These are phyloP conservation scores for Terfezia claveryi DNA, from an alignment of 495 filamentous ascomycete species.

Conservation along the genomic window DNA sequence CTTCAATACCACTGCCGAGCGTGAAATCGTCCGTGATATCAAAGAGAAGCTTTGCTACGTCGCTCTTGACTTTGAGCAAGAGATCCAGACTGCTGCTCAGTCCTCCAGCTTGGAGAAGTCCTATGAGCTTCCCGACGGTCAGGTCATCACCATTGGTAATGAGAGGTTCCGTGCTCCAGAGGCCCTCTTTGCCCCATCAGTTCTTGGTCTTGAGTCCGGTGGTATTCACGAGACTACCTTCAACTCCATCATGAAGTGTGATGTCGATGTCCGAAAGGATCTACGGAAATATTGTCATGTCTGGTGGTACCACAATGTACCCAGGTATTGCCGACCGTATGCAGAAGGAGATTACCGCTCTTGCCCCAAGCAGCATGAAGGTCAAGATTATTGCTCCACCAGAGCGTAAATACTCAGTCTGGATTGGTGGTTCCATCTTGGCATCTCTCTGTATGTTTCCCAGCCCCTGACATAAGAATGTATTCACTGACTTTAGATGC, in stretches of 20 bases:
- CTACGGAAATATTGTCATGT: constrained; percentile 91
- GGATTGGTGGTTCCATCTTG: constrained; percentile 99
- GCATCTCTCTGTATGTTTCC: constrained; percentile 42
- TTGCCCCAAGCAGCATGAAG: constrained; percentile 95
- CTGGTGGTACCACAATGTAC: constrained; percentile 89
- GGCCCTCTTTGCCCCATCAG: constrained; percentile 91
- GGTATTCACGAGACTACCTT: constrained; percentile 95
- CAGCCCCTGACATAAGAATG: neutral
- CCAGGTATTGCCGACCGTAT: constrained; percentile 99
- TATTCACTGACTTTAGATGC: neutral
- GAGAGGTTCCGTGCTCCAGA: constrained; percentile 92
- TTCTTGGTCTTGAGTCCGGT: constrained; percentile 92
- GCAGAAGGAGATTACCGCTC: constrained; percentile 99
- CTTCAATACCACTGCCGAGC: constrained; percentile 94
- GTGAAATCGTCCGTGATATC: constrained; percentile 88
- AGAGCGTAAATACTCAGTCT: constrained; percentile 96
- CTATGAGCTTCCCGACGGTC: constrained; percentile 97
- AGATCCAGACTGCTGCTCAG: constrained; percentile 98
- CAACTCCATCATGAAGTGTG: constrained; percentile 88
- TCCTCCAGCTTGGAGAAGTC: constrained; percentile 97
- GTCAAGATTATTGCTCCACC: constrained; percentile 97
- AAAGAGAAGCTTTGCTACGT: constrained; percentile 92
- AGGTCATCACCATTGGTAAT: constrained; percentile 96
- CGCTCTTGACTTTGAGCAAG: constrained; percentile 91
- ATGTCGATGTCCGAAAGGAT: constrained; percentile 84